Conservation (phyloP, 2,329 filamentous ascomycete species). For the Colletotrichum sp. region DNA sequence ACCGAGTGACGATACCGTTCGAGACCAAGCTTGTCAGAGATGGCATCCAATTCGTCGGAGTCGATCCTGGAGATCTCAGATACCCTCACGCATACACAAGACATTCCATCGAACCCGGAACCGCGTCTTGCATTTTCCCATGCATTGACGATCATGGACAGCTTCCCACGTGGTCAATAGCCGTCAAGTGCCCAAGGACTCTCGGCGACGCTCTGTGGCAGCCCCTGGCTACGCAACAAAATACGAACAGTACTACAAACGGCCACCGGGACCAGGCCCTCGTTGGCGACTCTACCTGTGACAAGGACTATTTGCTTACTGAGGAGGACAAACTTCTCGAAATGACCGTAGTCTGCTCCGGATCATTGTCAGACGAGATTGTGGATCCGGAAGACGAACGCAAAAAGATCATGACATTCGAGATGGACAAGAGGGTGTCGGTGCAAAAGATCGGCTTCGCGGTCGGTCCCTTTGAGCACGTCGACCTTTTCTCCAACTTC, state of each 20-base stretch:
- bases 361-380: slow-evolving; percentile 84
- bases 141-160: slow-evolving; percentile 87
- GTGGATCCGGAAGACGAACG: slow-evolving; percentile 77
- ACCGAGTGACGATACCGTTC: slow-evolving; percentile 73
- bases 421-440: slow-evolving; percentile 74
- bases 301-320: slow-evolving; percentile 47
- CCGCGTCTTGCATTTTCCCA: slow-evolving; percentile 86
- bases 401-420: slow-evolving; percentile 89
- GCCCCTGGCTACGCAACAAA: slow-evolving; percentile 45
- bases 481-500: slow-evolving; percentile 84
- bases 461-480: slow-evolving; percentile 91
- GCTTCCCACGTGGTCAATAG: slow-evolving; percentile 86
- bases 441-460: slow-evolving; percentile 93
- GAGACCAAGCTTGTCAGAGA: slow-evolving; percentile 77
- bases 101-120: slow-evolving; percentile 78
- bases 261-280: slow-evolving; percentile 34
- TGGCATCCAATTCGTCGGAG: slow-evolving; percentile 89
- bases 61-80: slow-evolving; percentile 77
- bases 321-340: slow-evolving; percentile 89
- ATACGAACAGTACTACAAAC: slow-evolving; percentile 32
- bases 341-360: slow-evolving; percentile 89
- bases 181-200: slow-evolving; percentile 84
- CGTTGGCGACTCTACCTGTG: slow-evolving; percentile 45
- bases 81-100: slow-evolving; percentile 94
- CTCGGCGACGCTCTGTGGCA: slow-evolving; percentile 76